phyloP scores from a whole-genome alignment of 345 rosid genomes.

The Citrus maxima region DNA sequence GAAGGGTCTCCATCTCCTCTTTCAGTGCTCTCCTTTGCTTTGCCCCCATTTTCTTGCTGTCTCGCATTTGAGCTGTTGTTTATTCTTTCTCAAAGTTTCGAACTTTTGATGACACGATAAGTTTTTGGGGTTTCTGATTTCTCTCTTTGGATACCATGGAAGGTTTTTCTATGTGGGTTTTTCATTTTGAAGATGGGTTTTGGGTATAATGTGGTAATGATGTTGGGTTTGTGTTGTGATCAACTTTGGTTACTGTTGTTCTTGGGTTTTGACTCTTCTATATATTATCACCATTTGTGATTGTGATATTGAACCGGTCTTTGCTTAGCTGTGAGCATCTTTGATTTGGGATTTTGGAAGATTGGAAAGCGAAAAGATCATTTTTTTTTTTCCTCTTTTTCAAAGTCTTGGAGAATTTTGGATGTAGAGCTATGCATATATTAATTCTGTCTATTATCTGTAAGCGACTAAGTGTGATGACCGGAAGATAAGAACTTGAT shows the following conservation, averaged over 20 bases:
- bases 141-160: constrained; percentile 1
- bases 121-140: constrained; percentile 22
- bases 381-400: background rate
- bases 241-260: constrained; percentile 15
- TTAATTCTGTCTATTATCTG: background rate
- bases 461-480: background rate
- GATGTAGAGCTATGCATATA: constrained; percentile 9
- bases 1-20: constrained; percentile 38
- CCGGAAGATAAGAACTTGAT: constrained; percentile 19
- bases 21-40: constrained; percentile 29
- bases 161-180: constrained; percentile 27
- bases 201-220: constrained; percentile 17
- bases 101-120: constrained; percentile 15
- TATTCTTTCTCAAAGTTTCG: constrained; percentile 4
- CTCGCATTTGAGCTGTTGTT: constrained; percentile 25
- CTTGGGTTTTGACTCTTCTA: constrained; percentile 8
- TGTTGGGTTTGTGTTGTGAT: constrained; percentile 18
- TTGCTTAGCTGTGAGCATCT: constrained; percentile 2
- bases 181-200: constrained; percentile 29
- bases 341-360: background rate
- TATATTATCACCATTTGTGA: background rate
- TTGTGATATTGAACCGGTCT: constrained; percentile 9
- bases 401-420: background rate
- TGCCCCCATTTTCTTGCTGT: constrained; percentile 41
- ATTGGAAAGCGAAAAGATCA: background rate